Evolutionary conservation across 2,329 filamentous ascomycete species (phyloP), one percentile per base, ranked within the genome.

Genomic region (Alternaria arborescens): DNA sequence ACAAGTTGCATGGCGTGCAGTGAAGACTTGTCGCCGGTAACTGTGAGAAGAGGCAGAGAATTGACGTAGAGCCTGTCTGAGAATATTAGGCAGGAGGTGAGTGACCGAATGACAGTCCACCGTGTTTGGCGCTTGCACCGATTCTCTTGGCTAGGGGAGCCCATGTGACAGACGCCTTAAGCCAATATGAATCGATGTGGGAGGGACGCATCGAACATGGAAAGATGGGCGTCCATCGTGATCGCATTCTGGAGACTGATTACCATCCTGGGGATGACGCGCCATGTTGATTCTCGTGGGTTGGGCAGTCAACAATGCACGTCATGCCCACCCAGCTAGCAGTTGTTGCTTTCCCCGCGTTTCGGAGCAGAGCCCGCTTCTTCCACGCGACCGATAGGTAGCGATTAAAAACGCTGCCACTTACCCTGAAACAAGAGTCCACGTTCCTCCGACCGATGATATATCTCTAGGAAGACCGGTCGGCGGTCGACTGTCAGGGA

Each of bases 1-100:
- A 67, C 67, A 65, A 71, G 63, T 70, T 55, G 66, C 74, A 77
- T 77, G 72, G 74, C 71, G 71, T 62, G 71, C 60, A 51, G 58
- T 58, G 34, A 58, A 56, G 11, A 42, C 38, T 63, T 60, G 55
- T 61, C 53, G 60, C 57, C 52, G 59, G 60, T 58, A 60, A 58
- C 55, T 46, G 43, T 41, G 44, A 28, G 40, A 55, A 38, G 34
- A 36, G 24, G 26, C 52, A 52, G 55, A 38, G 60, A 47, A 42
- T 55, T 53, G 44, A 56, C 55, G 62, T 52, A 43, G 50, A 55
- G 42, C 22, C 20, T 40, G n/a, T 18, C 34, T 42, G 36, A 20
- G 52, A 52, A 57, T 42, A 18, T 26, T 58, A 44, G 44, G 43
- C 58, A 47, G 38, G 60, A 64, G 57, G 55, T 43, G 34, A 55